These are phyloP conservation scores for Pterocarpus macrocarpus DNA, from an alignment of 306 rosid species.

Conservation along the genomic window DNA sequence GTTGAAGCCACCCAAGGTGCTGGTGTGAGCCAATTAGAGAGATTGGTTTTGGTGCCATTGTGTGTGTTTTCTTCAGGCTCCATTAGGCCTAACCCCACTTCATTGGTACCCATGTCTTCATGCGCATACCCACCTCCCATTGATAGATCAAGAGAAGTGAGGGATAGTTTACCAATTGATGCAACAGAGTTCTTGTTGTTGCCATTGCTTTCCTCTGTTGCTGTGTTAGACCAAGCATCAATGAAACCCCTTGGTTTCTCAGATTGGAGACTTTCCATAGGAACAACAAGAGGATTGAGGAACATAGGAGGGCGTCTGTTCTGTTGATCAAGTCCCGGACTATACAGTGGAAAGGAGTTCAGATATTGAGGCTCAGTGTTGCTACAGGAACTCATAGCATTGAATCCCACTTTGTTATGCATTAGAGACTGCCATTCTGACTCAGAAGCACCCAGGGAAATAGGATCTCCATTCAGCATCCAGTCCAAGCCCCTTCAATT, in stretches of 20 bases:
- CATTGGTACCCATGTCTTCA: conserved; percentile 54
- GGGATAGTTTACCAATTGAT: conserved; percentile 58
- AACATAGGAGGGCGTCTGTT: conserved; percentile 47
- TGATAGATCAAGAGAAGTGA: conserved; percentile 70
- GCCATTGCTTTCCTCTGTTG: conserved; percentile 38
- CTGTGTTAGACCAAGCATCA: conserved; percentile 79
- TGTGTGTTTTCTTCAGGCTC: conserved; percentile 47
- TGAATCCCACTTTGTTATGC: conserved; percentile 59
- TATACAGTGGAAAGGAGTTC: conserved; percentile 56
- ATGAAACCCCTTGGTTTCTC: conserved; percentile 68
- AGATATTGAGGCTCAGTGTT: conserved; percentile 52
- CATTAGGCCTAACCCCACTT: conserved; percentile 59
- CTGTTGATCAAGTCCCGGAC: conserved; percentile 50
- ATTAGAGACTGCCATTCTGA: conserved; percentile 65
- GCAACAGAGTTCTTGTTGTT: conserved; percentile 47
- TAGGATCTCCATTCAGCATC: conserved; percentile 66
- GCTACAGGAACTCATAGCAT: conserved; percentile 44
- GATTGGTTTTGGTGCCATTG: conserved; percentile 38
- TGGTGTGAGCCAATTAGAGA: conserved; percentile 63
- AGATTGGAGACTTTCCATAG: conserved; percentile 43
- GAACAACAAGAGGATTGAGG: conserved; percentile 55
- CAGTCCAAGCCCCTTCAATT: conserved; percentile 69
- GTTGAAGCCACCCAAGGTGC: conserved; percentile 59
- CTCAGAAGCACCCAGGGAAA: conserved; percentile 56
- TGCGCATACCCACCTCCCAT: conserved; percentile 63